Conservation (phyloP, 768 basidiomycete species). For the Lactifluus pinguis region DNA sequence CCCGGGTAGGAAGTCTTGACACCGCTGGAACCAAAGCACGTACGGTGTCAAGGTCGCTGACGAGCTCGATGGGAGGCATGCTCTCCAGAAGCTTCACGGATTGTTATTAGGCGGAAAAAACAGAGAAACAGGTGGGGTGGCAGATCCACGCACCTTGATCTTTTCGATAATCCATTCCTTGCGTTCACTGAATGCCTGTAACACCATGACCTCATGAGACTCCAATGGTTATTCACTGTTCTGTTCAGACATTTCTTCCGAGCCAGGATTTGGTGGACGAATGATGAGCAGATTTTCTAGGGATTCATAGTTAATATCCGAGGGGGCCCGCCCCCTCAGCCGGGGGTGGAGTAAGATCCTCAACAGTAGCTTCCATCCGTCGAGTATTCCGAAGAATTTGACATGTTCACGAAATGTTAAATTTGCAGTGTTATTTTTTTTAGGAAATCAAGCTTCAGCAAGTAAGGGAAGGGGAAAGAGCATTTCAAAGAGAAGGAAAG, state of each 20-base stretch:
- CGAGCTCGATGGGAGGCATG: slow-evolving; percentile 72
- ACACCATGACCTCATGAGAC: slow-evolving; percentile 74
- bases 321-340: slow-evolving; percentile 16
- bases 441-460: neutral
- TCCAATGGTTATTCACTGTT: slow-evolving; percentile 61
- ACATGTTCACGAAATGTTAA: neutral
- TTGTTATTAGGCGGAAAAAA: neutral
- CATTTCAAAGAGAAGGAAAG: slow-evolving; percentile 7
- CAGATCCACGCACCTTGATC: slow-evolving; percentile 48
- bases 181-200: slow-evolving; percentile 77
- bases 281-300: neutral
- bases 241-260: slow-evolving; percentile 1
- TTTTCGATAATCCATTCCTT: slow-evolving; percentile 88
- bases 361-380: slow-evolving; percentile 5
- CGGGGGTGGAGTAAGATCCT: neutral
- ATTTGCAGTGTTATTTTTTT: neutral
- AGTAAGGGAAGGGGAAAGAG: neutral
- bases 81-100: slow-evolving; percentile 58
- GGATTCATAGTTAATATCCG: slow-evolving; percentile 3
- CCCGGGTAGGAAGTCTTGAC: slow-evolving; percentile 56
- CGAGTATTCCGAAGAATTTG: slow-evolving; percentile 1
- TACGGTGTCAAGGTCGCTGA: slow-evolving; percentile 59
- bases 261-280: neutral
- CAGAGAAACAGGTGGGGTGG: neutral
- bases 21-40: slow-evolving; percentile 47